phyloP scores from a whole-genome alignment of 2,329 filamentous ascomycete species.

The Juglanconis sp. region DNA sequence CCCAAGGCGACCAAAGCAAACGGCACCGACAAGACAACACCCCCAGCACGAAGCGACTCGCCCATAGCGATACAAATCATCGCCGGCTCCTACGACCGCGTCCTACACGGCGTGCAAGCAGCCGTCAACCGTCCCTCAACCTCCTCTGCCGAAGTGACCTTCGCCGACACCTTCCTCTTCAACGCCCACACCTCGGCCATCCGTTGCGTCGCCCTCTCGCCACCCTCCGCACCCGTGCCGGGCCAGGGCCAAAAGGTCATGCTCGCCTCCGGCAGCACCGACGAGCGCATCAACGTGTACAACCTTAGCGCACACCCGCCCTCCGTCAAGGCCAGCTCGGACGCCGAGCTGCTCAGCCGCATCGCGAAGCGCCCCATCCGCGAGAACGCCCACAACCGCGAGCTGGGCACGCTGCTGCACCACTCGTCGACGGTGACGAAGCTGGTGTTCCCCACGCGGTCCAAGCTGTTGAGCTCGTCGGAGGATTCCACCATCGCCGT shows the following conservation, averaged over 20 bases:
- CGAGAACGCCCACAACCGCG: slow-evolving; percentile 83
- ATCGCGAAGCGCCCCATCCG: slow-evolving; percentile 70
- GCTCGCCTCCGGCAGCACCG: slow-evolving; percentile 85
- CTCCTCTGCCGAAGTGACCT: slow-evolving; percentile 49
- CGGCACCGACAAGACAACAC: slow-evolving; percentile 33
- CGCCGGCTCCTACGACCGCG: slow-evolving; percentile 88
- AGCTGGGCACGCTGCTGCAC: slow-evolving; percentile 82
- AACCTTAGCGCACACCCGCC: slow-evolving; percentile 72
- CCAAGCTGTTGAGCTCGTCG: slow-evolving; percentile 81
- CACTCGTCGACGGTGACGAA: slow-evolving; percentile 79
- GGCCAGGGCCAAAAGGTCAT: slow-evolving; percentile 77
- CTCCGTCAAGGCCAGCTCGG: slow-evolving; percentile 40
- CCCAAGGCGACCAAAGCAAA: slow-evolving; percentile 7
- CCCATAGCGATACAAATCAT: slow-evolving; percentile 72
- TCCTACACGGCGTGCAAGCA: slow-evolving; percentile 87
- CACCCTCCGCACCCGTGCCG: slow-evolving; percentile 59
- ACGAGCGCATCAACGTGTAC: slow-evolving; percentile 94
- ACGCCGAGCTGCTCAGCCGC: slow-evolving; percentile 60
- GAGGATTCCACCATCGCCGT: slow-evolving; percentile 93
- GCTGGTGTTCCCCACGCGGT: slow-evolving; percentile 77
- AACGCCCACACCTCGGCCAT: slow-evolving; percentile 89
- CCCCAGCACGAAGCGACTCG: not conserved
- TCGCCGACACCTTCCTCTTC: slow-evolving; percentile 93
- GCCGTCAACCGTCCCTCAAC: slow-evolving; percentile 47
- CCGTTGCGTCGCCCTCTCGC: slow-evolving; percentile 82